Evolutionary conservation across 768 basidiomycete genomes (phyloP).

Genomic region (Psilocybe subaeruginosa): DNA sequence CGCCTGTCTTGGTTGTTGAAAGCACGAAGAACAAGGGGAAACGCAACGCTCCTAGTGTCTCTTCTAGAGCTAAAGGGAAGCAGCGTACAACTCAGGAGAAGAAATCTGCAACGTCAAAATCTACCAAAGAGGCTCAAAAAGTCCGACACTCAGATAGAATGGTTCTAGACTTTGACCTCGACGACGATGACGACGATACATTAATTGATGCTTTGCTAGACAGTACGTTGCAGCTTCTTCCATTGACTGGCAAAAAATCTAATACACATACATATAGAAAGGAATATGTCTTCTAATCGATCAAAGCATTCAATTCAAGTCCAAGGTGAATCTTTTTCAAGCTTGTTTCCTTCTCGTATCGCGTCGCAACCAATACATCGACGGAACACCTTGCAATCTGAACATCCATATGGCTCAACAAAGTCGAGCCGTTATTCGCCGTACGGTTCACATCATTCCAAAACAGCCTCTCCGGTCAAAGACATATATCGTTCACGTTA

Average conservation of each 20-base stretch:
- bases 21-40: slow-evolving; percentile 27
- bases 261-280: slow-evolving; percentile 11
- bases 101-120: slow-evolving; percentile 17
- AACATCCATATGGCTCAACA: slow-evolving; percentile 15
- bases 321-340: slow-evolving; percentile 20
- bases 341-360: slow-evolving; percentile 17
- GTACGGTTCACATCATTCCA: slow-evolving; percentile 26
- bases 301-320: slow-evolving; percentile 15
- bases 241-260: neutral
- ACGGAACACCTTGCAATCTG: slow-evolving; percentile 10
- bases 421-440: slow-evolving; percentile 40
- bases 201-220: slow-evolving; percentile 25
- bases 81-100: slow-evolving; percentile 23
- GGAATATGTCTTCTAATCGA: slow-evolving; percentile 3
- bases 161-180: slow-evolving; percentile 19
- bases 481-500: slow-evolving; percentile 17
- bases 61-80: slow-evolving; percentile 29
- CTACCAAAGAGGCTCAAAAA: slow-evolving; percentile 9
- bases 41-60: slow-evolving; percentile 12
- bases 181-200: slow-evolving; percentile 25
- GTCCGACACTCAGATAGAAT: slow-evolving; percentile 14
- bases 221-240: slow-evolving; percentile 16
- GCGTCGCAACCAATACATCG: slow-evolving; percentile 10
- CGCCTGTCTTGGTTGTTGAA: slow-evolving; percentile 11
- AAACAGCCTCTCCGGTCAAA: slow-evolving; percentile 15